These are phyloP conservation scores for Botrytis tulipae DNA, from an alignment of 2,329 filamentous ascomycete genomes.

Conservation along the genomic window DNA sequence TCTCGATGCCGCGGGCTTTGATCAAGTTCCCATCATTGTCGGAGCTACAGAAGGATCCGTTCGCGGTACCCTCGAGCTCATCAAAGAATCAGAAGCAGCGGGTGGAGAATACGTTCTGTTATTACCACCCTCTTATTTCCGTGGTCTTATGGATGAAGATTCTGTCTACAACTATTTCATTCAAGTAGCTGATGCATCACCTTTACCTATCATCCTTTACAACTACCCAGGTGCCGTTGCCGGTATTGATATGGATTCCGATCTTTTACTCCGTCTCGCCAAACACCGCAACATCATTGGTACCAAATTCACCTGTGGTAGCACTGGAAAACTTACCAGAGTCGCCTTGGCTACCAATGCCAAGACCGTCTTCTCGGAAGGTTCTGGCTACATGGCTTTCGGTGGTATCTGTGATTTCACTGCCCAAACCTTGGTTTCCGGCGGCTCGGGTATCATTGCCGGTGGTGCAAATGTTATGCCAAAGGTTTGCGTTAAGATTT, in stretches of 20 bases:
- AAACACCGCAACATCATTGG: slow-evolving; percentile 81
- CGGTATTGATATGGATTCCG: slow-evolving; percentile 86
- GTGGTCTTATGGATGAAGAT: slow-evolving; percentile 68
- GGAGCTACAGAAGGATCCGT: slow-evolving; percentile 81
- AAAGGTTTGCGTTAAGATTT: slow-evolving; percentile 75
- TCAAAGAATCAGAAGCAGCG: slow-evolving; percentile 61
- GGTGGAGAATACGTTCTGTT: slow-evolving; percentile 80
- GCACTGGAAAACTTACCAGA: slow-evolving; percentile 83
- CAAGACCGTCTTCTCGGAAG: slow-evolving; percentile 59
- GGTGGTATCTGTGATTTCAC: slow-evolving; percentile 88
- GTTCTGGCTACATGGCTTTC: slow-evolving; percentile 77
- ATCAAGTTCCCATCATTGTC: slow-evolving; percentile 73
- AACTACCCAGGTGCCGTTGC: slow-evolving; percentile 88
- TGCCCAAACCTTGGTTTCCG: slow-evolving; percentile 73
- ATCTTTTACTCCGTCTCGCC: slow-evolving; percentile 76
- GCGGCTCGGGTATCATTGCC: slow-evolving; percentile 81
- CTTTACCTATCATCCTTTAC: slow-evolving; percentile 80
- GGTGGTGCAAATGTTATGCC: slow-evolving; percentile 84
- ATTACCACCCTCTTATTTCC: slow-evolving; percentile 82
- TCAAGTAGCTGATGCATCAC: slow-evolving; percentile 68
- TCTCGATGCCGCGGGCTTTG: slow-evolving; percentile 76
- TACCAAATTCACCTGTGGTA: slow-evolving; percentile 90
- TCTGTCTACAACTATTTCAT: slow-evolving; percentile 67
- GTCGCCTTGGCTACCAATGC: slow-evolving; percentile 72
- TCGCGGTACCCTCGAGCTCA: slow-evolving; percentile 73